Base-by-base conservation (phyloP, 331 rosid species). In the Stylosanthes scabra region DNA sequence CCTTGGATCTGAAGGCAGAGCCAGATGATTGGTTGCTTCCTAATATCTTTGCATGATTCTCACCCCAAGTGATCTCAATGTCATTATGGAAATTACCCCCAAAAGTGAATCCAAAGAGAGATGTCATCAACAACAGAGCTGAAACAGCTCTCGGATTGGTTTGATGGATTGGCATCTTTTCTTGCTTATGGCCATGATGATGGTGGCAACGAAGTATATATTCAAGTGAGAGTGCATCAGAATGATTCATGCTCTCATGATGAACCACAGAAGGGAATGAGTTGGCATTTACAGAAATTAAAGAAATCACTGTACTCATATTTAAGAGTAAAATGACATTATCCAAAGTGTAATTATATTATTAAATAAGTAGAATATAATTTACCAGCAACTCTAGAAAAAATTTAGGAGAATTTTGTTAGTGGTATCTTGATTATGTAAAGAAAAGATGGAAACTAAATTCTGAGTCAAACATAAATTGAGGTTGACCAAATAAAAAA, bases 1-100 rank as follows among this genome's bases (percentile, higher is more conserved):
- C 58, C 58, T 66, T 72, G 54, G 83, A 79, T 31, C 20, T 70
- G 56, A 79, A 79, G 59, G 71, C 78, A 41, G 83, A 79, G 61
- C 83, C 83, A 67, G 75, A 66, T 34, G 66, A 65, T 4, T 73
- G 25, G 29, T 73, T 52, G 55, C 71, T 70, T 40, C 65, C 70
- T 29, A 72, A 34, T 39, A 66, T 72, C 41, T 72, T 28, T 1
- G 61, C 71, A 50, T 47, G 29, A 2, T 72, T 39, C 7, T 66
- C 78, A 15, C 71, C 75, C 79, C 71, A 79, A 50, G 66, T 72
- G 45, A 66, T 50, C 37, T 59, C 45, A 40, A 55, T 50, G 8
- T 66, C 75, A 8, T 72, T 16, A 9, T n/a, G 20, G 58, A 78
- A 71, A 72, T 65, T 9, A 13, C 74, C 63, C 58, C 27, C 69